phyloP scores from a whole-genome alignment of 495 filamentous ascomycete genomes.

The Tuber melanosporum region DNA sequence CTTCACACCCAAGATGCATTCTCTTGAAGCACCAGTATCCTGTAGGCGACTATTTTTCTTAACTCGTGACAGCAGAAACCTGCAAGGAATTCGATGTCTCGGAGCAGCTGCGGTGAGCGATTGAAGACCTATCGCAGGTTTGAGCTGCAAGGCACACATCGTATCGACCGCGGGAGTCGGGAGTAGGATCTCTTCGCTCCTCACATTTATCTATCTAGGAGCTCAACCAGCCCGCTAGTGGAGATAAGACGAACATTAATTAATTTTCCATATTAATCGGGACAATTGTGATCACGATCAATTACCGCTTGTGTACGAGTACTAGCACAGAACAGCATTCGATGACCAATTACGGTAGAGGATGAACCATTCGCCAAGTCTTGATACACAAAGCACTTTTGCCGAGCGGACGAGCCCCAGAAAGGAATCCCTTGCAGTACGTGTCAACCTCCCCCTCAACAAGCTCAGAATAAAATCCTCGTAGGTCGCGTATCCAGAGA shows the following conservation, averaged over 20 bases:
- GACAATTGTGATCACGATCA: not conserved
- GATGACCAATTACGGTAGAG: not conserved
- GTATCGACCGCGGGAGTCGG: not conserved
- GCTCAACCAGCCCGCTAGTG: not conserved
- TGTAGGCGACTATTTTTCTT: not conserved
- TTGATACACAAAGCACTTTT: not conserved
- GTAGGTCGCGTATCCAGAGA: no score
- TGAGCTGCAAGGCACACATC: not conserved
- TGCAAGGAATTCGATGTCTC: not conserved
- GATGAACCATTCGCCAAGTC: not conserved
- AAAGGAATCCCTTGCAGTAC: not conserved
- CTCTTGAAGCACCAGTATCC: not conserved
- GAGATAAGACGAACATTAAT: not conserved
- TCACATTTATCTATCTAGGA: not conserved
- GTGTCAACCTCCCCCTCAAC: not conserved
- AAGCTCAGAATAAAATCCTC: no score
- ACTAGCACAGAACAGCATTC: no score
- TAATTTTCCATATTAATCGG: not conserved
- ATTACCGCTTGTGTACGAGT: not conserved
- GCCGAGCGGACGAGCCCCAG: not conserved
- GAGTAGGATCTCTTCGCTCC: not conserved
- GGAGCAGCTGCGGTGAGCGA: not conserved
- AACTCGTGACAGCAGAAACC: not conserved
- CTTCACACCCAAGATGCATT: not conserved
- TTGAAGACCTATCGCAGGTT: not conserved